Percentiles rank a stretch among this genome's conserved stretches.
Evolutionary conservation across 148 eudicot species (phyloP).

Genomic region (Rhododendron mucronatum): DNA sequence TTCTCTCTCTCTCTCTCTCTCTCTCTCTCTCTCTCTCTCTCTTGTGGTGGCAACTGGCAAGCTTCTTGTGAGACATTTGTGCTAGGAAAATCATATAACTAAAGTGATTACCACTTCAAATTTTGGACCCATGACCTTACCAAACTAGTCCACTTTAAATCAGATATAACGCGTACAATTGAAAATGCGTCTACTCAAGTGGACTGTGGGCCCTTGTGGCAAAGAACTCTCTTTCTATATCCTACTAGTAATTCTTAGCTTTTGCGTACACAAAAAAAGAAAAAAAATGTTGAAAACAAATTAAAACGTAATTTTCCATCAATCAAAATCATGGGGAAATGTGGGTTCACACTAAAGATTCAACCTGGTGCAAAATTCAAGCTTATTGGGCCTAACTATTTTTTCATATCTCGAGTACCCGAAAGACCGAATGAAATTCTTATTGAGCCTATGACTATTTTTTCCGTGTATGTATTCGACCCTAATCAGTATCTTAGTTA

Average conservation of each 20-base stretch:
- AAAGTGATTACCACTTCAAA: not conserved
- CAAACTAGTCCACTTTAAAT: not conserved
- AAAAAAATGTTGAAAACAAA: not conserved
- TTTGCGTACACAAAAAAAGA: not conserved
- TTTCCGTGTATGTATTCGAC: too few species aligned
- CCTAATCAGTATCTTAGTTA: too few species aligned
- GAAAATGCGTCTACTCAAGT: not conserved
- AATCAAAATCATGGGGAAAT: not conserved
- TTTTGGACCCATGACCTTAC: not conserved
- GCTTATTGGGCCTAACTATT: not conserved
- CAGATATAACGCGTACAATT: not conserved
- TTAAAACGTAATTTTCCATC: not conserved
- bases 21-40: not conserved
- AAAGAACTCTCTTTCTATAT: not conserved
- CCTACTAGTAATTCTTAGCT: not conserved
- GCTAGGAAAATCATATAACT: not conserved
- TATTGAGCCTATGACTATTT: not conserved
- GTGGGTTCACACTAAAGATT: not conserved
- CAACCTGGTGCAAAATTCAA: not conserved
- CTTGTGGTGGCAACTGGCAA: constrained; percentile 1
- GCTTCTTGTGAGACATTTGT: not conserved
- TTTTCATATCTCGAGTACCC: not conserved
- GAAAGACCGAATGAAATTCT: not conserved
- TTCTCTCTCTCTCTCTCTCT: not conserved
- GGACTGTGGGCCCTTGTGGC: not conserved